phyloP scores from a whole-genome alignment of 371 early-diverging fungal genomes.

The Nematocida parisii region DNA sequence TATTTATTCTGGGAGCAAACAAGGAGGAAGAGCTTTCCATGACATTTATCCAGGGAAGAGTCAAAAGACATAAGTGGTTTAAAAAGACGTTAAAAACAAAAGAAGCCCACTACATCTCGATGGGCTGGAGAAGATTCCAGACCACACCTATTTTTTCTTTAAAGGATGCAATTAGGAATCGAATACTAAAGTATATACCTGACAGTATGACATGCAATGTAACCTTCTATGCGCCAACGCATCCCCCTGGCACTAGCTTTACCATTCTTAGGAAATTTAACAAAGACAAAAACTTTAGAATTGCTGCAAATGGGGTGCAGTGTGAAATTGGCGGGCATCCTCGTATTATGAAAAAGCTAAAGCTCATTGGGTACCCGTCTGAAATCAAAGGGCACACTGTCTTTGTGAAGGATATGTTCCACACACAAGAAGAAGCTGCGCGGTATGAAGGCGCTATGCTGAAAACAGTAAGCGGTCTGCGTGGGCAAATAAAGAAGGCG shows the following conservation, averaged over 20 bases:
- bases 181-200: conserved; percentile 88
- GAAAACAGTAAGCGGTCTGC: conserved; percentile 89
- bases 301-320: conserved; percentile 45
- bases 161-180: conserved; percentile 77
- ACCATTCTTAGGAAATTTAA: conserved; percentile 41
- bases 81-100: conserved; percentile 88
- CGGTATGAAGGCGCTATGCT: conserved; percentile 91
- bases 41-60: conserved; percentile 62
- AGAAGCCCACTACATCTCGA: conserved; percentile 87
- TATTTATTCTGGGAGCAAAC: conserved; percentile 46
- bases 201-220: conserved; percentile 59
- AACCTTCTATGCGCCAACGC: conserved; percentile 62
- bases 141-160: conserved; percentile 86
- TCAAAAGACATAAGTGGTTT: conserved; percentile 95
- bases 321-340: conserved; percentile 38
- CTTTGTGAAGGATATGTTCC: conserved; percentile 98
- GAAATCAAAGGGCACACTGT: conserved; percentile 93
- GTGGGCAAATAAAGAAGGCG: conserved; percentile 93
- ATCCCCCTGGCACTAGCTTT: conserved; percentile 52
- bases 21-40: conserved; percentile 59
- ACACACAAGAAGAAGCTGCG: conserved; percentile 88
- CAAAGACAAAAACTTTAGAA: conserved; percentile 55
- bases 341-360: conserved; percentile 79
- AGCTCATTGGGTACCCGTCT: conserved; percentile 86
- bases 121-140: conserved; percentile 97